A percentile compares a stretch with the other conserved stretches of the same genome.
These are phyloP conservation scores for Fusarium fracticaudum DNA, from an alignment of 2,329 filamentous ascomycete species.

Conservation along the genomic window DNA sequence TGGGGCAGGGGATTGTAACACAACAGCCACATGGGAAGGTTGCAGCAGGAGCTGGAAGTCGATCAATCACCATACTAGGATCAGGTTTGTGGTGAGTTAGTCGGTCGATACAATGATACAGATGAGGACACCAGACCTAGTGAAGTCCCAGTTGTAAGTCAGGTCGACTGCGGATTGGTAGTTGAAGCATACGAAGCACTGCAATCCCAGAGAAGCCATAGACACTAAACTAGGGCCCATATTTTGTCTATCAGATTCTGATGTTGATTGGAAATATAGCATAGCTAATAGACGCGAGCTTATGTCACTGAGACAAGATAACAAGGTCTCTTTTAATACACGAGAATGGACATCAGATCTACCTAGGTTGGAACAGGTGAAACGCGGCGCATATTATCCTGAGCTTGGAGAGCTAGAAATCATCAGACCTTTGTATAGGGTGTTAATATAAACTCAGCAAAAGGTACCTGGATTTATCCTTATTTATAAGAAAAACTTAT, in stretches of 20 bases:
- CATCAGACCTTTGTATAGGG: not conserved
- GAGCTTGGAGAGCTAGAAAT: not conserved
- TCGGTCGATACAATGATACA: not conserved
- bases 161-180: not conserved
- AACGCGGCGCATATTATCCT: not conserved
- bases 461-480: not conserved
- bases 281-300: not conserved
- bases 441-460: not conserved
- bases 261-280: not conserved
- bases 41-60: conserved; percentile 21
- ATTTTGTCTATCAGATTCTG: not conserved
- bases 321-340: not conserved
- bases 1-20: conserved; percentile 20
- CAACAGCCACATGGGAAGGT: conserved; percentile 21
- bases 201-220: not conserved
- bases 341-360: not conserved
- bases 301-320: not conserved
- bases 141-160: not conserved
- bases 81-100: conserved; percentile 11
- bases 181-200: not conserved
- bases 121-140: not conserved
- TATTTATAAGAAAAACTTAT: not conserved
- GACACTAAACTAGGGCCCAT: not conserved
- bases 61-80: conserved; percentile 27
- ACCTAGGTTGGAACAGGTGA: not conserved